Base-by-base conservation (phyloP, 148 eudicot species). In the Fagopyrum esculentum region DNA sequence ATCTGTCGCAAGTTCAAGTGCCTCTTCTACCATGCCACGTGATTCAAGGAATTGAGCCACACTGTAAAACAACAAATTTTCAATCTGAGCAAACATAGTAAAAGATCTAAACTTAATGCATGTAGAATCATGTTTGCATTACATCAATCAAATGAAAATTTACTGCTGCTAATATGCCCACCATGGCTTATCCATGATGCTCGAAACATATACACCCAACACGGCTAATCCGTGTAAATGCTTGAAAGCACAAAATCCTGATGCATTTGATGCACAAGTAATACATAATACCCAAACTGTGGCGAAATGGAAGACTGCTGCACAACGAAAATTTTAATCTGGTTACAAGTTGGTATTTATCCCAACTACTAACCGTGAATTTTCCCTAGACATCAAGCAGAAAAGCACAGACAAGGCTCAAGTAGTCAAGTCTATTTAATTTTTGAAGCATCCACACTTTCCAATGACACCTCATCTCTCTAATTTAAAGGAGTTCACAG, bases 21-120 rank as follows among this genome's bases (percentile, higher is more conserved):
- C 99, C 79, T 95, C 97, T 79, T 86, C 96, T 75, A 90, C 81
- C 92, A 89, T 92, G 35, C 89, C 97, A 73, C 97, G 89, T 71
- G 99, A 92, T 84, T 95, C 99, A 85, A 95, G 83, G 83, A 95
- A 92, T 47, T 82, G 99, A 30, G 97, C 99, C 82, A 95, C 99
- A 63, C 99, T 95, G 59, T 16, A 54, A 77, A 46, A 64, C 22
- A 71, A 54, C 51, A 55, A 81, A 90, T 93, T 93, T 86, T 82
- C 97, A 96, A 79, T 86, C 77, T 64, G 94, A 90, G 93, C n/a
- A 66, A 50, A 47, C 17, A 48, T 19, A 60, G 19, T 43, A 9
- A 54, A 46, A 50, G 15, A 40, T 61, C 45, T 45, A 29, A 47
- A 73, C 13, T 64, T 64, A 40, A 64, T 64, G 69, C 45, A 5